Evolutionary conservation across 345 rosid genomes (phyloP).

Genomic region (Combretum micranthum): DNA sequence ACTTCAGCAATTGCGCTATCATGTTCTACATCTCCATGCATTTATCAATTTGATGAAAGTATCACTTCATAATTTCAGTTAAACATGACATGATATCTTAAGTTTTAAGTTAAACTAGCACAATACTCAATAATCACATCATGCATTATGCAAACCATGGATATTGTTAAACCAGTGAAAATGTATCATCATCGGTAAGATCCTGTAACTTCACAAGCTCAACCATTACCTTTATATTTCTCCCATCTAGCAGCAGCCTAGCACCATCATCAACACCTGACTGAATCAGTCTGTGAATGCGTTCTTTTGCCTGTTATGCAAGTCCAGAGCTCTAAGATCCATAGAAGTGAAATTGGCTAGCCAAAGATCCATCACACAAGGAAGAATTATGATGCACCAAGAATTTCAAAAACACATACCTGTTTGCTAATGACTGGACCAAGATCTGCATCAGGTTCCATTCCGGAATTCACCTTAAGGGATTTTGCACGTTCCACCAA

Average conservation of each 20-base stretch:
- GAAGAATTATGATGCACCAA: neutral
- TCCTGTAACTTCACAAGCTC: neutral
- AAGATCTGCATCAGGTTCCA: conserved; percentile 79
- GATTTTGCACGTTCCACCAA: conserved; percentile 66
- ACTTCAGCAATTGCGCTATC: no score
- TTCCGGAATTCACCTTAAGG: conserved; percentile 85
- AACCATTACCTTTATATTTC: conserved; percentile 58
- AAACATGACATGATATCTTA: no score
- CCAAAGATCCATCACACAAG: no score
- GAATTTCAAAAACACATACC: conserved; percentile 20
- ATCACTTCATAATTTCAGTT: no score
- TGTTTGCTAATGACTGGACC: conserved; percentile 95
- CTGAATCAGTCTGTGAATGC: conserved; percentile 68
- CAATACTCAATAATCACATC: no score
- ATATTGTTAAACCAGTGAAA: no score
- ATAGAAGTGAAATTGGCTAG: neutral
- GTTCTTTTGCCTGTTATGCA: conserved; percentile 76
- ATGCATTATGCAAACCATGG: no score
- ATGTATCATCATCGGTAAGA: neutral
- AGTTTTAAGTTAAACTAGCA: no score
- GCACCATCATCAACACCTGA: conserved; percentile 84
- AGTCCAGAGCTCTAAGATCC: conserved; percentile 13
- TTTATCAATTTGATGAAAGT: no score
- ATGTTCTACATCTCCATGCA: no score
- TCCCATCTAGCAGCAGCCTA: conserved; percentile 79